These are phyloP conservation scores for Chalciporus sphaerocephalus DNA, from an alignment of 768 basidiomycete genomes.

Conservation along the genomic window DNA sequence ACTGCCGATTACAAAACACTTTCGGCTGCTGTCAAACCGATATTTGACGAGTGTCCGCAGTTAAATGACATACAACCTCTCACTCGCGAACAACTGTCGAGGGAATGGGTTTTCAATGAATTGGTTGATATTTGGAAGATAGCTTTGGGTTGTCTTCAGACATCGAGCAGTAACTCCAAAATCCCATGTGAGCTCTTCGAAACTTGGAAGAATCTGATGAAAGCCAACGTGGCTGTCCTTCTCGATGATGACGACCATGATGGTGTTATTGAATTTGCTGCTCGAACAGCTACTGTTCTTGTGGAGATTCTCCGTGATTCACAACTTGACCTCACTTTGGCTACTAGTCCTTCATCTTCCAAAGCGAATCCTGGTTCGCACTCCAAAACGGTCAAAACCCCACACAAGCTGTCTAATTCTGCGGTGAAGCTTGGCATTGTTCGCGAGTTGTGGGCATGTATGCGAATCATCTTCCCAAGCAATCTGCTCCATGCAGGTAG, in stretches of 20 bases:
- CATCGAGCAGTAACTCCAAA: slow-evolving; percentile 42
- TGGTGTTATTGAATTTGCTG: slow-evolving; percentile 37
- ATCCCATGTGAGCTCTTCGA: slow-evolving; percentile 47
- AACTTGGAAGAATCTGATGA: slow-evolving; percentile 57
- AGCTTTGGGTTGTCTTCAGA: slow-evolving; percentile 40
- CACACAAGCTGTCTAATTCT: slow-evolving; percentile 32
- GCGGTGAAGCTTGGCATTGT: slow-evolving; percentile 56
- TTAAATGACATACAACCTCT: slow-evolving; percentile 54
- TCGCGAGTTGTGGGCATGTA: slow-evolving; percentile 53
- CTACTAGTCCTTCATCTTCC: slow-evolving; percentile 17
- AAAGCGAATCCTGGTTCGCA: slow-evolving; percentile 3
- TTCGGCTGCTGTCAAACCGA: slow-evolving; percentile 42
- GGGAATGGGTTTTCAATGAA: slow-evolving; percentile 48
- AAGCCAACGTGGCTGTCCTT: slow-evolving; percentile 42
- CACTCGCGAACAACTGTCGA: slow-evolving; percentile 51
- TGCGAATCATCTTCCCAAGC: slow-evolving; percentile 41
- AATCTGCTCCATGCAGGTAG: slow-evolving; percentile 41
- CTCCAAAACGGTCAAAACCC: slow-evolving; percentile 5
- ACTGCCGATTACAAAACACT: slow-evolving; percentile 49
- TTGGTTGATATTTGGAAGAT: slow-evolving; percentile 53
- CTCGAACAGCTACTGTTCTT: slow-evolving; percentile 41
- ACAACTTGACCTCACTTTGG: slow-evolving; percentile 39
- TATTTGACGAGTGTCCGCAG: slow-evolving; percentile 52
- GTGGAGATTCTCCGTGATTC: slow-evolving; percentile 46
- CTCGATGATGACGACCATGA: slow-evolving; percentile 45